Percentiles rank a stretch among this genome's conserved stretches.
These are phyloP conservation scores for Trypanosoma melophagium DNA, from an alignment of 208 protist species.

Conservation along the genomic window DNA sequence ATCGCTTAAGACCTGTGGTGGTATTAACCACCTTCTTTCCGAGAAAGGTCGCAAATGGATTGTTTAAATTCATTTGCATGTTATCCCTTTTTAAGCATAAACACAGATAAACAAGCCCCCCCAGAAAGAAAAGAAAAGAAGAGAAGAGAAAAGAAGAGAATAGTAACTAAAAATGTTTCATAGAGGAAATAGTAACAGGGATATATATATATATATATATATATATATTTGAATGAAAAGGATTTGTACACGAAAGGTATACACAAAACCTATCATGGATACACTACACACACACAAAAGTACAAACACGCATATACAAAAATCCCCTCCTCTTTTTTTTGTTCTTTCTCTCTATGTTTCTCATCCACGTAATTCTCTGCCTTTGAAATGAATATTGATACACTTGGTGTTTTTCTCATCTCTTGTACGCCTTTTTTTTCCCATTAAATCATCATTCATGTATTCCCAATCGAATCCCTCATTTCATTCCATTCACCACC, in stretches of 20 bases:
- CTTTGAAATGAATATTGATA: too few relatives aligned
- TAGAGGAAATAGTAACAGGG: too few relatives aligned
- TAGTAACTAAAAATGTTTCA: too few relatives aligned
- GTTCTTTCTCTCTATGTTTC: not conserved
- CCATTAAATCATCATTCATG: too few relatives aligned
- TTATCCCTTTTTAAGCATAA: not conserved
- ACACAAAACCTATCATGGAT: too few relatives aligned
- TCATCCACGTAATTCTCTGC: too few relatives aligned
- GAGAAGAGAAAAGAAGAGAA: not conserved
- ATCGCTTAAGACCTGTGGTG: constrained; percentile 2
- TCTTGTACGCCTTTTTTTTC: too few relatives aligned
- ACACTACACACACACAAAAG: not conserved
- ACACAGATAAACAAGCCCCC: too few relatives aligned
- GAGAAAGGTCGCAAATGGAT: constrained; percentile 19
- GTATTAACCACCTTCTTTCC: constrained; percentile 3
- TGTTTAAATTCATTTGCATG: constrained; percentile 20
- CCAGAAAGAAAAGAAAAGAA: not conserved
- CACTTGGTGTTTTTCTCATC: too few relatives aligned
- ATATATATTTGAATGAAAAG: not conserved
- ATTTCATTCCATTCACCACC: too few relatives aligned
- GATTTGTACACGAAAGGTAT: not conserved
- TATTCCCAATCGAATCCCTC: too few relatives aligned
- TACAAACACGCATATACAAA: not conserved
- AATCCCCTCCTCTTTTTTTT: not conserved
- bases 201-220: too few relatives aligned